These are phyloP conservation scores for Fusarium keratoplasticum DNA, from an alignment of 2,329 filamentous ascomycete species.

Conservation along the genomic window DNA sequence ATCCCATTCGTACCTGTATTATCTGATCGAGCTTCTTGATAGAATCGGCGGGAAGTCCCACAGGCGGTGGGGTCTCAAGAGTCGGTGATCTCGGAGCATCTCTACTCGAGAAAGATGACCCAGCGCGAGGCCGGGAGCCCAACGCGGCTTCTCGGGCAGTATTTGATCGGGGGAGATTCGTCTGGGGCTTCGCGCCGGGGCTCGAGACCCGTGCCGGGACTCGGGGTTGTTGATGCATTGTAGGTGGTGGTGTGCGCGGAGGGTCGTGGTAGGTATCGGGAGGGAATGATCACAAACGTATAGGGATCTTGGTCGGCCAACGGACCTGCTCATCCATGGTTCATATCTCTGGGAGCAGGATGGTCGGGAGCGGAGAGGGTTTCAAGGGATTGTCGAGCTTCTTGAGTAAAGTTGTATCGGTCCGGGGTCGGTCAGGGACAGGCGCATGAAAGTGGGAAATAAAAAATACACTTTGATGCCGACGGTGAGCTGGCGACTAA, in stretches of 20 bases:
- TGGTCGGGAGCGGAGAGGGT: conserved; percentile 11
- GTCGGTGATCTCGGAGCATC: conserved; percentile 62
- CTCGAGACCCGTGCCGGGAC: conserved; percentile 78
- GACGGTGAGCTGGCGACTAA: background rate
- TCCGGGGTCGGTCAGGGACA: conserved; percentile 15
- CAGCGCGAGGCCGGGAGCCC: conserved; percentile 56
- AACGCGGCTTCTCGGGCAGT: conserved; percentile 74
- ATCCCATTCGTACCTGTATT: conserved; percentile 73
- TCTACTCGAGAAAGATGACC: conserved; percentile 56
- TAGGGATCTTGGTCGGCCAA: conserved; percentile 47
- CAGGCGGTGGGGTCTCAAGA: conserved; percentile 55
- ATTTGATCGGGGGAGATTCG: conserved; percentile 78
- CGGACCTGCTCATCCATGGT: conserved; percentile 51
- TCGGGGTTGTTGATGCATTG: conserved; percentile 92
- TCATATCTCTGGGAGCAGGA: conserved; percentile 37
- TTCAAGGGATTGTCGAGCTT: conserved; percentile 8
- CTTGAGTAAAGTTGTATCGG: conserved; percentile 3
- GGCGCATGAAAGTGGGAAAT: conserved; percentile 35
- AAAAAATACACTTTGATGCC: conserved; percentile 2
- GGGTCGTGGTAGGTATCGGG: conserved; percentile 18
- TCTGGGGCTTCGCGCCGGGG: conserved; percentile 77
- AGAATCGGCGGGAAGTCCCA: conserved; percentile 71
- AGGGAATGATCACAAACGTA: conserved; percentile 44
- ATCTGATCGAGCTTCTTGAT: conserved; percentile 91
- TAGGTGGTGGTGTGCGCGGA: conserved; percentile 26